Conservation (phyloP, 139 green algal genomes). For the Edaphochlamys debaryana region DNA sequence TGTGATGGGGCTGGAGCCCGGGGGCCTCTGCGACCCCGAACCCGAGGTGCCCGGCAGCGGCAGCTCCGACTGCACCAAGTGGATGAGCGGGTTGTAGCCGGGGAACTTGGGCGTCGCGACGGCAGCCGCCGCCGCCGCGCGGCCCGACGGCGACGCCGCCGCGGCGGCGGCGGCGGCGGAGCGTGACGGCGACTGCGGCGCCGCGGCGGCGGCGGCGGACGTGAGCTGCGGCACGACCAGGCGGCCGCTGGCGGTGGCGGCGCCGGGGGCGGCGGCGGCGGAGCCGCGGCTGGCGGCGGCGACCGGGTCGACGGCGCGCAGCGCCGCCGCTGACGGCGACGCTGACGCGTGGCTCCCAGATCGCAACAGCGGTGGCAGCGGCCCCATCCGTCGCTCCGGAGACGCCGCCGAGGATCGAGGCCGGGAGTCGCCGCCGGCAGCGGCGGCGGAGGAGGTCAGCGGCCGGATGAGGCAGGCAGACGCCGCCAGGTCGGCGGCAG, state of each 20-base stretch:
- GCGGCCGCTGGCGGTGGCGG: not conserved
- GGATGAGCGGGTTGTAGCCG: conserved; percentile 39
- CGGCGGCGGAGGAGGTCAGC: not conserved
- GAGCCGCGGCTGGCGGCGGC: no score
- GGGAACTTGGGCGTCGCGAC: conserved; percentile 35
- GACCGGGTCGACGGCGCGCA: not conserved
- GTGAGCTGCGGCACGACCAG: not conserved
- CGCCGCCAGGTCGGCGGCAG: conserved; percentile 9
- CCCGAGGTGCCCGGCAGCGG: conserved; percentile 1
- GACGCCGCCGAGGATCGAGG: not conserved
- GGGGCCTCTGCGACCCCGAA: not conserved
- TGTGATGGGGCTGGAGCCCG: conserved; percentile 32
- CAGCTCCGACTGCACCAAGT: conserved; percentile 8
- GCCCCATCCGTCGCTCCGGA: not conserved
- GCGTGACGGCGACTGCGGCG: no score
- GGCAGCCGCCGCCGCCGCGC: not conserved
- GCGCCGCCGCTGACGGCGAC: not conserved
- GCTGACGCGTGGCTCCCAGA: not conserved
- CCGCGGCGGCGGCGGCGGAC: not conserved
- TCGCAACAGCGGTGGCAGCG: no score
- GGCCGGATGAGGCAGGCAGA: conserved; percentile 14
- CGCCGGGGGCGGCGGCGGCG: not conserved
- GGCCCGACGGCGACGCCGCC: not conserved
- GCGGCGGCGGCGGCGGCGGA: not conserved
- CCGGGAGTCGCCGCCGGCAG: not conserved